Percentiles rank a stretch among this genome's conserved stretches.
phyloP scores from a whole-genome alignment of 441 rosid species.

The Arabidopsis hybrid region DNA sequence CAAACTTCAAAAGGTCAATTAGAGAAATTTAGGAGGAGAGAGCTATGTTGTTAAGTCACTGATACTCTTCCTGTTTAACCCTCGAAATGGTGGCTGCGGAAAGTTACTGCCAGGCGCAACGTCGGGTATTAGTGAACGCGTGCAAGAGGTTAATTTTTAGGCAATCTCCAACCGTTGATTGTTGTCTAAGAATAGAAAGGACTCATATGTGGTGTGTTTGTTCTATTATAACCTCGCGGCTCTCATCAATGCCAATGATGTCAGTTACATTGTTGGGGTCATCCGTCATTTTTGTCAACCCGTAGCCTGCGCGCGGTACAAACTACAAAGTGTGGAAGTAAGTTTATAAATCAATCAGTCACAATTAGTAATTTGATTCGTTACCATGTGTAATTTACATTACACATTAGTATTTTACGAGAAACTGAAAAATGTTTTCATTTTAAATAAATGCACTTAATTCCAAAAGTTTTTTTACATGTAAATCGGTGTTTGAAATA shows the following conservation, averaged over 20 bases:
- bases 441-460: no score
- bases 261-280: neutral
- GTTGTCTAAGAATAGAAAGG: constrained; percentile 15
- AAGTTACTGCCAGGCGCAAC: constrained; percentile 19
- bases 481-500: no score
- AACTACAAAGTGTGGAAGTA: neutral
- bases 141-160: constrained; percentile 14
- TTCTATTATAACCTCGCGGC: constrained; percentile 16
- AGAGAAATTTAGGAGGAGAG: constrained; percentile 21
- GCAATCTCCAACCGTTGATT: constrained; percentile 17
- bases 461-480: no score
- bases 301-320: neutral
- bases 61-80: neutral
- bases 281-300: neutral
- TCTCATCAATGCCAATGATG: neutral
- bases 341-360: neutral
- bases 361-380: no score
- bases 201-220: constrained; percentile 29
- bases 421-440: no score
- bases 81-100: constrained; percentile 9
- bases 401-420: no score
- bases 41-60: neutral
- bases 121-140: constrained; percentile 5
- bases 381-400: no score
- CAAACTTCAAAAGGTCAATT: neutral